Evolutionary conservation across 345 rosid genomes (phyloP).

Genomic region (Populus nigra): DNA sequence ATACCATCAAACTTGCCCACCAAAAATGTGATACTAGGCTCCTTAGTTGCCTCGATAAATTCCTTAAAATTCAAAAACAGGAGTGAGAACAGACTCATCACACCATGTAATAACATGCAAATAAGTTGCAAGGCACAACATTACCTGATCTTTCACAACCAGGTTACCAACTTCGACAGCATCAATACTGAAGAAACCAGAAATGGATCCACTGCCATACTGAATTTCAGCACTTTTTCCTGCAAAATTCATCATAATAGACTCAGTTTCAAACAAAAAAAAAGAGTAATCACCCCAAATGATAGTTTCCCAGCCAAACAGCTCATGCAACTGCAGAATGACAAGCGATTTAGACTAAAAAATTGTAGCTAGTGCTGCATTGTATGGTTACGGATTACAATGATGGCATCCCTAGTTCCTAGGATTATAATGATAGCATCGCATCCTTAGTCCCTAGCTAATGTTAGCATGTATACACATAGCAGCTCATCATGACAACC

Average conservation of each 20-base stretch:
- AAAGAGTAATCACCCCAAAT: background rate
- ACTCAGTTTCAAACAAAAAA: background rate
- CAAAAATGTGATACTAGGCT: conserved; percentile 28
- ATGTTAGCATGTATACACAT: background rate
- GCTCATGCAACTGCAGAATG: background rate
- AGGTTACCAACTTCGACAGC: conserved; percentile 21
- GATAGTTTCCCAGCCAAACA: background rate
- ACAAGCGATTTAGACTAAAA: background rate
- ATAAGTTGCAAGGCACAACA: background rate
- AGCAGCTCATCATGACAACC: background rate
- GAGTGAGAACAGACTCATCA: background rate
- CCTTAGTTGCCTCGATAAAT: conserved; percentile 34
- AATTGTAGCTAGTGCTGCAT: background rate
- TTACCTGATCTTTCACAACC: conserved; percentile 32
- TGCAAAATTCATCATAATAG: conserved; percentile 5
- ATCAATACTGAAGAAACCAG: conserved; percentile 34
- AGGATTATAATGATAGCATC: background rate
- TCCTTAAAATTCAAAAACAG: conserved; percentile 6
- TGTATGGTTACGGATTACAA: background rate
- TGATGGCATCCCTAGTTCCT: background rate
- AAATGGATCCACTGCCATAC: conserved; percentile 30
- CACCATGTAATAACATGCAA: background rate
- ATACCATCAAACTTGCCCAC: conserved; percentile 34
- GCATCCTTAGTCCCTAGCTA: background rate
- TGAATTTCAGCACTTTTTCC: conserved; percentile 27